Base-by-base conservation (phyloP, 2,329 filamentous ascomycete species). In the Annulohypoxylon truncatum region DNA sequence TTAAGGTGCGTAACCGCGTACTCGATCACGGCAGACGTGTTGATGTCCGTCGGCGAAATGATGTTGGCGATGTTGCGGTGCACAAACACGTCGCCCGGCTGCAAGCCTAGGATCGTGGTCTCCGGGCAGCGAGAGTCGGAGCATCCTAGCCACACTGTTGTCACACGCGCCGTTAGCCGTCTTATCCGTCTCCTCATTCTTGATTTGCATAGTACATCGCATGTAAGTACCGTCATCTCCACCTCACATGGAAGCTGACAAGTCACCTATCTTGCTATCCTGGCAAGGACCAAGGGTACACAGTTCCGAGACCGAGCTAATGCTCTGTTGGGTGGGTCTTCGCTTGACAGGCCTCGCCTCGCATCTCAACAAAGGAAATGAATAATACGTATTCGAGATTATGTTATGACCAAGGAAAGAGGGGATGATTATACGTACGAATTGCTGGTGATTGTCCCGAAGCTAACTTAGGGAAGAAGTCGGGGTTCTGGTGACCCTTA, bases 1-100 rank as follows among this genome's bases (percentile, higher is more conserved):
- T 90, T 88, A 33, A 96, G 82, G 76, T 92, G 84, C 61, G 81
- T 82, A 64, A 96, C 92, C 44, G 92, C 91, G 77, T 90, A 96
- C 76, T 95, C 90, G 76, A 96, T 90, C 47, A 95, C 92, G 59
- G 89, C 87, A 9, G 88, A 85, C 31, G 89, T 89, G 81, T 88
- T 92, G 77, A 95, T 86, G 77, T 97, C 93, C 73, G 88, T 89
- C 18, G 89, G 82, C 61, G 89, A 88, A 68, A 96, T 81, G 75
- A 95, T 88, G 82, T 96, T 96, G 79, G 92, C 93, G 77, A 97
- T 94, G 83, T 96, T 96, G 77, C 93, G 91, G 83, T 96, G 93
- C 55, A 93, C 91, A 78, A 96, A 96, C 71, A 96, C 89, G 73
- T 96, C 92, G 64, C 93, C 93, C 2, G 93, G 92, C 74, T 92